Base-by-base conservation (phyloP, 805 yeast genomes). In the Helenozyma baotianmanensis region DNA sequence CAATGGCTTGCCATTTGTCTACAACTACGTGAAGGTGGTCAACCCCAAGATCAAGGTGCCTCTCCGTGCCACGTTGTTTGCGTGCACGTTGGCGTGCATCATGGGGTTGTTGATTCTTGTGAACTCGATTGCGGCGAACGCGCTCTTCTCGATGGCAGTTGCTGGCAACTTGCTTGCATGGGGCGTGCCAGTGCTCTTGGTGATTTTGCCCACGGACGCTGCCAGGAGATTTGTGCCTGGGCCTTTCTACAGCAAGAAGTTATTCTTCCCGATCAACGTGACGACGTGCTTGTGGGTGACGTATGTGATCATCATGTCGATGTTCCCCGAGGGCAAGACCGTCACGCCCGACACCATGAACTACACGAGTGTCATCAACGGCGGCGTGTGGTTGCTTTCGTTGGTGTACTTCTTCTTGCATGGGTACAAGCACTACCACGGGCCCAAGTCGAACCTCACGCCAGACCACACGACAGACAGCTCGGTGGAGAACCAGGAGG, bases 331-430 rank as follows among this genome's bases (percentile, higher is more conserved):
- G 17, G 53, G 51, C 21, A 53, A 58, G 18, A 38, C 45, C 10
- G 72, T 68, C 11, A 56, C 58, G 14, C 61, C 63, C 30, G 54
- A 57, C 0, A 58, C 74, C 14, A 81, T 81, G 89, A 81, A 81
- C 59, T 81, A 81, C 54, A 76, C 85, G 1, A 68, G 69, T 41
- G 83, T 74, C 3, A 76, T 81, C 36, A 78, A 74, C 23, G 71
- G 72, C 26, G 80, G 80, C n/a, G 68, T 75, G 10, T 76, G 82
- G 82, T 29, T 73, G 2, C 54, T 76, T 14, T 64, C 81, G 1
- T 44, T 67, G 33, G 32, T 68, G 1, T 79, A 78, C 54, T 80
- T 72, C 56, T 66, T 51, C 34, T 51, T 61, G 7, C 68, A 69
- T 50, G 82, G 78, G 4, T 63, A 71, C 40, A 75, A 69, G 45